Conservation (phyloP, 257 asterid species). For the Scutellaria barbata region DNA sequence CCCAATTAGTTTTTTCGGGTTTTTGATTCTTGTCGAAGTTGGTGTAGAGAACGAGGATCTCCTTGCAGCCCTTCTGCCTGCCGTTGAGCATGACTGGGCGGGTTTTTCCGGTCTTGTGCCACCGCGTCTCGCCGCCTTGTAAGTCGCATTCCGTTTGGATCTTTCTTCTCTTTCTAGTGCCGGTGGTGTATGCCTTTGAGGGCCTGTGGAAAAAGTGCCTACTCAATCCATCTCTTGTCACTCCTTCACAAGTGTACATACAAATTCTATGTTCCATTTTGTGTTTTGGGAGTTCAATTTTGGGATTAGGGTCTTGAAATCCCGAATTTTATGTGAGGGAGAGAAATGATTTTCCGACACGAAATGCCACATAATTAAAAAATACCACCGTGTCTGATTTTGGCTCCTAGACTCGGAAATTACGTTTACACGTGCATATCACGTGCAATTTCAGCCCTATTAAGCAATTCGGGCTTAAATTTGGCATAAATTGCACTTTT, state of each 20-base stretch:
- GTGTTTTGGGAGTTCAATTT: no score
- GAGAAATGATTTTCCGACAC: no score
- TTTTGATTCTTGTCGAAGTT: conserved; percentile 94
- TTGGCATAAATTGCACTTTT: no score
- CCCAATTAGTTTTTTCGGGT: conserved; percentile 98
- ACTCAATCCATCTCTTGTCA: conserved; percentile 89
- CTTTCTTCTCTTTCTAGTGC: conserved; percentile 92
- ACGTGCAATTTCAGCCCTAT: no score
- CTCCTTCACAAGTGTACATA: conserved; percentile 50
- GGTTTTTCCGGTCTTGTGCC: conserved; percentile 99
- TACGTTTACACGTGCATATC: no score
- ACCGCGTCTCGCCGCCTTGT: conserved; percentile 95
- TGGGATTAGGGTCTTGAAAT: no score
- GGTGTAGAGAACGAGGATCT: conserved; percentile 85
- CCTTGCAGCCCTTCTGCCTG: conserved; percentile 96
- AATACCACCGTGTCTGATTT: no score
- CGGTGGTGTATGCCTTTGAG: conserved; percentile 97
- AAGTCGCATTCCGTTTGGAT: conserved; percentile 89
- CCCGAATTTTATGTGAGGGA: no score
- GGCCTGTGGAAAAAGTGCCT: conserved; percentile 98
- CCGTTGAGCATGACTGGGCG: conserved; percentile 91
- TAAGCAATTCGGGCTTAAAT: no score
- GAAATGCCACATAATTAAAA: no score
- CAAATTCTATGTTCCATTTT: conserved; percentile 55
- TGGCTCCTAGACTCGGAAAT: no score